Evolutionary conservation across 305 asterid genomes (phyloP), one percentile per base, ranked within the genome.

Genomic region (Lippia alba): DNA sequence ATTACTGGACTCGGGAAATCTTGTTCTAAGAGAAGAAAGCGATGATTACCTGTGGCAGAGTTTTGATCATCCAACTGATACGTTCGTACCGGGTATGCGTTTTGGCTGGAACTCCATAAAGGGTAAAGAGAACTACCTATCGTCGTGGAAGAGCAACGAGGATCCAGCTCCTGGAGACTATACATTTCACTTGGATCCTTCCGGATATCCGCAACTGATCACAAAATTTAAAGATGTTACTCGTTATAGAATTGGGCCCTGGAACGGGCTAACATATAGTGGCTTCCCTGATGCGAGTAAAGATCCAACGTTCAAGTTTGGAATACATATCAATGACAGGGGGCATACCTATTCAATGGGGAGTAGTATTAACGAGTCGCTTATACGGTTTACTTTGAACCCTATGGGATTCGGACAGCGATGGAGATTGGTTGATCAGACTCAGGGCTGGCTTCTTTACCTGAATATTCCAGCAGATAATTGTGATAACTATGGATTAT

Each of bases 361-460:
- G 45, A 6, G 45, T 39, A 6, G 9, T 9, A 39, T 9, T 5
- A 39, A 70, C 1, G 8, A n/a, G 3, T 58, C 79, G 0, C 12
- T 70, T 20, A 4, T 8, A 12, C 81, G 77, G 75, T 30, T 61
- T 5, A 30, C 67, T 0, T 4, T 80, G 57, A 71, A 45, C 39
- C 15, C 12, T 2, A 36, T 6, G 49, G 87, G 85, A 0, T 59
- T 48, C 4, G 74, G 24, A 7, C 71, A 67, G 15, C 67, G 76
- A 7, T 74, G 70, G 76, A 57, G 8, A 12, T 83, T 76, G 81
- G 82, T 72, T 16, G 32, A 30, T 0, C 36, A 30, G 14, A 66
- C 62, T 4, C 77, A 59, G 40, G 58, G 19, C 33, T 76, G 81
- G 81, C 44, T 56, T 16, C 41, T 45, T 57, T 66, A 64, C 50